Evolutionary conservation across 2,329 filamentous ascomycete genomes (phyloP).

Genomic region (Botrytis deweyae): DNA sequence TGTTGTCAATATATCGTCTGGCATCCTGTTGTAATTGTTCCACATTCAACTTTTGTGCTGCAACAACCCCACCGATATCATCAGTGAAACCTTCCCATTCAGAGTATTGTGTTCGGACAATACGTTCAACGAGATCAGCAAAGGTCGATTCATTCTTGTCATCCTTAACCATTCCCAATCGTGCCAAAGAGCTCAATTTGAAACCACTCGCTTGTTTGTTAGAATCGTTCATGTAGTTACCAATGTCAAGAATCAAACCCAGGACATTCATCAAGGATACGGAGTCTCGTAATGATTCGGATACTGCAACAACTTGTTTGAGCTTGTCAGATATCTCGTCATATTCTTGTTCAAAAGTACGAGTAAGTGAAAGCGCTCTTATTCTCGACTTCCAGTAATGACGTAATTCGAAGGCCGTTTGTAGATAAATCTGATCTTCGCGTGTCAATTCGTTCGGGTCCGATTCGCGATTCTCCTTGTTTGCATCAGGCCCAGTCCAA

Average conservation of each 20-base stretch:
- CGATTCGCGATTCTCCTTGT: constrained; percentile 74
- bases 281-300: constrained; percentile 86
- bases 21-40: constrained; percentile 87
- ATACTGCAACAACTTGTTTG: constrained; percentile 79
- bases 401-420: constrained; percentile 89
- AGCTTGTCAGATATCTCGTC: constrained; percentile 87
- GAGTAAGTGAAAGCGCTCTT: constrained; percentile 81
- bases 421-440: constrained; percentile 93
- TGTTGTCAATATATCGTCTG: constrained; percentile 89
- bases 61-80: constrained; percentile 78
- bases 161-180: constrained; percentile 97
- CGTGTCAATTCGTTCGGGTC: constrained; percentile 86
- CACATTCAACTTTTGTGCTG: constrained; percentile 87
- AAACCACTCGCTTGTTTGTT: constrained; percentile 98
- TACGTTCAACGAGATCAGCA: constrained; percentile 92
- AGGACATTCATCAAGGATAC: constrained; percentile 95
- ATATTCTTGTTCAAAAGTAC: constrained; percentile 83
- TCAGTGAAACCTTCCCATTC: constrained; percentile 89
- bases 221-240: constrained; percentile 99
- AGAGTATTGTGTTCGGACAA: constrained; percentile 92
- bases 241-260: constrained; percentile 93
- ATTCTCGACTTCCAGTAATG: constrained; percentile 99
- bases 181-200: constrained; percentile 91
- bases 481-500: constrained; percentile 86
- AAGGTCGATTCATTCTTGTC: constrained; percentile 98